These are phyloP conservation scores for Aaosphaeria arxii DNA, from an alignment of 2,329 filamentous ascomycete genomes.

Conservation along the genomic window DNA sequence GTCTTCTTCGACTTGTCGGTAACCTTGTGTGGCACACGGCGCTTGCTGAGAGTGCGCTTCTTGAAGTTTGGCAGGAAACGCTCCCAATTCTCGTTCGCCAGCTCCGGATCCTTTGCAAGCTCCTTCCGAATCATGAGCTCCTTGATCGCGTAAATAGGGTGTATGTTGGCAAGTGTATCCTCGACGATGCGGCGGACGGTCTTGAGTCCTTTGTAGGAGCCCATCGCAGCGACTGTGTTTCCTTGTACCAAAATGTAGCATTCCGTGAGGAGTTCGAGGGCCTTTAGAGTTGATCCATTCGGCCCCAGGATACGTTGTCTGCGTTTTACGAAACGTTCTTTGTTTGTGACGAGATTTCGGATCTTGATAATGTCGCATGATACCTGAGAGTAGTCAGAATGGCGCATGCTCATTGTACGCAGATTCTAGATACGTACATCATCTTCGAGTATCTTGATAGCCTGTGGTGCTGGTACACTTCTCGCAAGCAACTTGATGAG, in stretches of 20 bases:
- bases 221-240: slow-evolving; percentile 92
- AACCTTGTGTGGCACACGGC: slow-evolving; percentile 77
- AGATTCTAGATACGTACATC: slow-evolving; percentile 48
- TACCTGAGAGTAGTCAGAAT: background rate
- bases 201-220: slow-evolving; percentile 87
- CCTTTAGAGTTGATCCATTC: slow-evolving; percentile 88
- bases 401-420: too few species aligned
- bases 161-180: slow-evolving; percentile 96
- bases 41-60: slow-evolving; percentile 83
- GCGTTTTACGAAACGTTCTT: slow-evolving; percentile 93
- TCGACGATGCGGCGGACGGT: slow-evolving; percentile 81
- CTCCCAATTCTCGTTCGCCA: slow-evolving; percentile 90
- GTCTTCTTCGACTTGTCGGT: slow-evolving; percentile 90
- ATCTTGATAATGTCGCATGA: slow-evolving; percentile 98
- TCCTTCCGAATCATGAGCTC: slow-evolving; percentile 93
- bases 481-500: slow-evolving; percentile 89
- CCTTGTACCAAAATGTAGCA: slow-evolving; percentile 92
- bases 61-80: slow-evolving; percentile 97
- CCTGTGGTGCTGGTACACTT: slow-evolving; percentile 82
- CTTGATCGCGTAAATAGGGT: slow-evolving; percentile 90
- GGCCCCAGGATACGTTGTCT: slow-evolving; percentile 90
- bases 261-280: slow-evolving; percentile 83
- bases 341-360: slow-evolving; percentile 82
- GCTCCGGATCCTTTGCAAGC: slow-evolving; percentile 81
- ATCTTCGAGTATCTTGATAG: slow-evolving; percentile 91